These are phyloP conservation scores for Phialophora tarda DNA, from an alignment of 2,329 filamentous ascomycete species.

Conservation along the genomic window DNA sequence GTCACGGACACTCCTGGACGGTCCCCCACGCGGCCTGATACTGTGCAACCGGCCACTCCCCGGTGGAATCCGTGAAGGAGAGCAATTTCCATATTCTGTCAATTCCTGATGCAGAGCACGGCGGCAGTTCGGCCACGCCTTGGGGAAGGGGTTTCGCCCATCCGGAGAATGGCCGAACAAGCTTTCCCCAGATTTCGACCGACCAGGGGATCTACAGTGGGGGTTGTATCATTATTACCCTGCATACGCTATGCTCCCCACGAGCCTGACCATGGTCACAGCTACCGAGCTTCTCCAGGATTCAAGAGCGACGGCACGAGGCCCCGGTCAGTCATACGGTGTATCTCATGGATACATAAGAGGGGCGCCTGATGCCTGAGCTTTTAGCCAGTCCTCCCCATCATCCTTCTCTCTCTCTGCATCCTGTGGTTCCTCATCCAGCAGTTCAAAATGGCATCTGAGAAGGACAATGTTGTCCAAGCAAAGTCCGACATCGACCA, in stretches of 20 bases:
- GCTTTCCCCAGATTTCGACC: constrained; percentile 18
- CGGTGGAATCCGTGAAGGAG: not conserved
- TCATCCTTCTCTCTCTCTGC: constrained; percentile 8
- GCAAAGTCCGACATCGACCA: constrained; percentile 21
- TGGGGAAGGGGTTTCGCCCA: constrained; percentile 9
- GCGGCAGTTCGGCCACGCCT: not conserved
- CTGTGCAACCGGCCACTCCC: constrained; percentile 11
- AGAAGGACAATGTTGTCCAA: constrained; percentile 13
- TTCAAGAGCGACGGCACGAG: constrained; percentile 1
- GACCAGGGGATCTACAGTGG: constrained; percentile 17
- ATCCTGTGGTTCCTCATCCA: not conserved
- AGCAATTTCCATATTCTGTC: not conserved
- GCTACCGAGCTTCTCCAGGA: constrained; percentile 5
- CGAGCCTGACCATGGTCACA: constrained; percentile 9
- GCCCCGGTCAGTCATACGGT: not conserved
- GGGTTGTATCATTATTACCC: constrained; percentile 5
- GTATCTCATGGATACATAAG: constrained; percentile 13
- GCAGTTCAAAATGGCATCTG: constrained; percentile 14
- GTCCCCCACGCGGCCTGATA: constrained; percentile 13
- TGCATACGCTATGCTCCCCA: constrained; percentile 12
- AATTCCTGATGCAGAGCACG: not conserved
- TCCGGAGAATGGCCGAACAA: constrained; percentile 18
- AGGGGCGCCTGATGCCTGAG: not conserved
- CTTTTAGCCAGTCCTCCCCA: not conserved
- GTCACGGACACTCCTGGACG: constrained; percentile 6